Evolutionary conservation across 192 early-diverging fungal species (phyloP).

Genomic region (Linnemannia zychae): DNA sequence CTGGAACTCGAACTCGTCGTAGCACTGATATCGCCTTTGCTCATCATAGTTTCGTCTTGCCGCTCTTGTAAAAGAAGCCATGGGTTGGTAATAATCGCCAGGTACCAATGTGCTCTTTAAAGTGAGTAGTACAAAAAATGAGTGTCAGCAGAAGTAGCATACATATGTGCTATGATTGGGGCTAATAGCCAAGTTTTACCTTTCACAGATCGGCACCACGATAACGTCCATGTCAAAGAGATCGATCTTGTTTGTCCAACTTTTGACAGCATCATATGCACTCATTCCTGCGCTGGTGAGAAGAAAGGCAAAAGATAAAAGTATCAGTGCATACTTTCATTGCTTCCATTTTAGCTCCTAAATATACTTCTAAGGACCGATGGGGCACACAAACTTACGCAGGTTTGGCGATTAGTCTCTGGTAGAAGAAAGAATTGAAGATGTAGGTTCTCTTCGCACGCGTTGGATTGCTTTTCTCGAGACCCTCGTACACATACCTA

Average conservation of each 20-base stretch:
- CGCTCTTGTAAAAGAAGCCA: constrained; percentile 54
- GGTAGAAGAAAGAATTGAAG: constrained; percentile 87
- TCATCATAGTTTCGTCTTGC: neutral
- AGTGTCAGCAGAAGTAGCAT: neutral
- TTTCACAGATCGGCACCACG: constrained; percentile 87
- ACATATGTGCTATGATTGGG: no score
- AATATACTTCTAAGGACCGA: neutral
- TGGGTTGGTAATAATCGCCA: constrained; percentile 83
- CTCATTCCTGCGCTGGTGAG: constrained; percentile 19
- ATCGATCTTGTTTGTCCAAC: constrained; percentile 81
- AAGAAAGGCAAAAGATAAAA: neutral
- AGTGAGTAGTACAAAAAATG: neutral
- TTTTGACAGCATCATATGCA: constrained; percentile 70
- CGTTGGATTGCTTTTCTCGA: constrained; percentile 53
- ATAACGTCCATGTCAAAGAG: constrained; percentile 80
- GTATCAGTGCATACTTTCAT: neutral
- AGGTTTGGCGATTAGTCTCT: constrained; percentile 65
- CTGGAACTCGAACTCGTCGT: neutral
- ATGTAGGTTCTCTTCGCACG: constrained; percentile 70
- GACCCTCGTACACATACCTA: constrained; percentile 49
- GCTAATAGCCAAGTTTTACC: neutral
- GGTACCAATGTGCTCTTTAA: constrained; percentile 85
- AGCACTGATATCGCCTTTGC: neutral
- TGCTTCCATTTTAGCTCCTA: neutral
- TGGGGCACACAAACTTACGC: constrained; percentile 28